Conservation (phyloP, 805 yeast genomes). For the Suhomyces pyralidae region DNA sequence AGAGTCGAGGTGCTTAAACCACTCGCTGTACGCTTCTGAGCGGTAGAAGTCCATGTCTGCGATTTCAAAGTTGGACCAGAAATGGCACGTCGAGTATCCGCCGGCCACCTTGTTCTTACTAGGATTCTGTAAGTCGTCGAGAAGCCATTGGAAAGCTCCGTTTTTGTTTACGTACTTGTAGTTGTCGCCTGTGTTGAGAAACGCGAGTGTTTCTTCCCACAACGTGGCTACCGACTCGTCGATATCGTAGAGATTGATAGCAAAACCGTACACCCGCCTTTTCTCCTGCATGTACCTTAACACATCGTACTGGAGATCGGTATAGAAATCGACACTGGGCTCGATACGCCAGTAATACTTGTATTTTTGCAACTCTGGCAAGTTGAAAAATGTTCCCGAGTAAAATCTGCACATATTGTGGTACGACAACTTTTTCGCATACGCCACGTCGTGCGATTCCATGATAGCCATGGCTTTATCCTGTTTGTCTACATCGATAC, state of each 20-base stretch:
- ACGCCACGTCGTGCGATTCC: constrained; percentile 48
- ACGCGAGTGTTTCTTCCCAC: constrained; percentile 69
- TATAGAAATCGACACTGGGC: constrained; percentile 65
- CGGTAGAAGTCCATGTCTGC: constrained; percentile 81
- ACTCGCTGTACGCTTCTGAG: constrained; percentile 59
- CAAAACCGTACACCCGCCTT: constrained; percentile 70
- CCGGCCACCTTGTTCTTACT: constrained; percentile 39
- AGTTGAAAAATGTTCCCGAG: constrained; percentile 59
- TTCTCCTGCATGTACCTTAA: constrained; percentile 70
- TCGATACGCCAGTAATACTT: constrained; percentile 81
- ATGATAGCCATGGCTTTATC: constrained; percentile 39
- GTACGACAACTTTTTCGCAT: constrained; percentile 60
- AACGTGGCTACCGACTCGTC: constrained; percentile 59
- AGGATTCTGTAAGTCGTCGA: constrained; percentile 53
- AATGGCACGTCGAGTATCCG: constrained; percentile 71
- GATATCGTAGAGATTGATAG: constrained; percentile 65
- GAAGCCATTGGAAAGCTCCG: constrained; percentile 53
- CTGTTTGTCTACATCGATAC: constrained; percentile 48
- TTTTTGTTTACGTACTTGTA: constrained; percentile 47
- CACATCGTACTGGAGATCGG: constrained; percentile 72
- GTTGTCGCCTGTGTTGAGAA: constrained; percentile 53
- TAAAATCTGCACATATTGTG: constrained; percentile 87
- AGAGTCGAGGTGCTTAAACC: constrained; percentile 61
- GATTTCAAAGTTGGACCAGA: constrained; percentile 89
- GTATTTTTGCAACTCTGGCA: constrained; percentile 59